Percentiles rank a stretch among this genome's conserved stretches.
These are phyloP conservation scores for Prunus salicina DNA, from an alignment of 306 rosid genomes.

Conservation along the genomic window DNA sequence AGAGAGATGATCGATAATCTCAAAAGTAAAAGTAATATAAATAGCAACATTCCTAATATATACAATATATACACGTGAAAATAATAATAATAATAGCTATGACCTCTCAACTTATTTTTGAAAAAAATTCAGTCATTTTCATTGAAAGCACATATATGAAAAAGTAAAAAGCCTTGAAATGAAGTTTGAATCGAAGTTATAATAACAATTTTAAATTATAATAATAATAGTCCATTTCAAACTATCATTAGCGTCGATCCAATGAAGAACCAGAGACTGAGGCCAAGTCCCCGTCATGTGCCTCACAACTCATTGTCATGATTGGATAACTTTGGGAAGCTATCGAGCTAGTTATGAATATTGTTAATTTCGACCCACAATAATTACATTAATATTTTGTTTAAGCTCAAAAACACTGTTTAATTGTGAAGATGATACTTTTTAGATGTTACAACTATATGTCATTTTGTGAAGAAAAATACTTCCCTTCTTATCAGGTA, in stretches of 20 bases:
- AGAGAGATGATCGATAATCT: no score
- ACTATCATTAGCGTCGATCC: background rate
- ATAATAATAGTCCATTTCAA: background rate
- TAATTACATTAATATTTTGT: background rate
- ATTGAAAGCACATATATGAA: background rate
- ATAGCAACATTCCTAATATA: no score
- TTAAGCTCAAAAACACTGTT: background rate
- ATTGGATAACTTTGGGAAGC: background rate
- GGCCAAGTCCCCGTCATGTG: background rate
- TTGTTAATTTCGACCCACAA: background rate
- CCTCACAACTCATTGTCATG: background rate
- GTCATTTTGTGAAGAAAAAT: background rate
- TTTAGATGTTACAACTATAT: background rate
- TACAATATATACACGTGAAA: no score
- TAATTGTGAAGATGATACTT: background rate
- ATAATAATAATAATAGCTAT: no score
- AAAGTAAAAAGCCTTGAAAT: background rate
- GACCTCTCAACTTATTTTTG: no score
- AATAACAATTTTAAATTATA: background rate
- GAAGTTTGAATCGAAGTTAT: background rate
- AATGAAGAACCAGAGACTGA: background rate
- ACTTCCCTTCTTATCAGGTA: rapidly evolving
- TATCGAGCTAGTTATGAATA: background rate
- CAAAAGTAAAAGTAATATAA: no score
- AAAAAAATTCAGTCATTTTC: no score